Conservation (phyloP, 2,329 filamentous ascomycete species). For the Erysiphe pulchra region DNA sequence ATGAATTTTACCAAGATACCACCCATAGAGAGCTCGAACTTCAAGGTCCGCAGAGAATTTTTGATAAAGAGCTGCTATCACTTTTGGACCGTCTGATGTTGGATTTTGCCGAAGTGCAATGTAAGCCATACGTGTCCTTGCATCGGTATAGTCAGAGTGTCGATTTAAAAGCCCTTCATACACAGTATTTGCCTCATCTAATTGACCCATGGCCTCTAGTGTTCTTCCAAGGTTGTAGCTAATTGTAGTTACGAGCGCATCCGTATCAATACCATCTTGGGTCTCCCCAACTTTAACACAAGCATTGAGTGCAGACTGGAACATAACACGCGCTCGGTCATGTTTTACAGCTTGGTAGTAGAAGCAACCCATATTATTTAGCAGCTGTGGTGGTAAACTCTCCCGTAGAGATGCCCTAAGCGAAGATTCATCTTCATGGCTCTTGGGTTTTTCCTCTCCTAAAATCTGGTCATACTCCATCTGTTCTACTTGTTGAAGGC, state of each 20-base stretch:
- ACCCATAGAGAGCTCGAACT: constrained; percentile 77
- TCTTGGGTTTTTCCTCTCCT: constrained; percentile 37
- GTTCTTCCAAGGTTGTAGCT: constrained; percentile 89
- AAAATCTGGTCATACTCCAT: constrained; percentile 61
- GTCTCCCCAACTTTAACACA: constrained; percentile 61
- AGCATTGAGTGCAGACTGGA: constrained; percentile 73
- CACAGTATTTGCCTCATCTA: constrained; percentile 63
- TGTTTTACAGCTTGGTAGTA: constrained; percentile 71
- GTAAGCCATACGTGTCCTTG: constrained; percentile 67
- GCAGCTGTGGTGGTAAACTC: constrained; percentile 60
- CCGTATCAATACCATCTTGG: constrained; percentile 54
- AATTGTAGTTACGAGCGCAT: constrained; percentile 82
- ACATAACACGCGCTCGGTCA: constrained; percentile 57
- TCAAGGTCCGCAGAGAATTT: constrained; percentile 68
- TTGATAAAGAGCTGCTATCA: constrained; percentile 64
- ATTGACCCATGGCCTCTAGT: constrained; percentile 63
- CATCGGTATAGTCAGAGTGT: constrained; percentile 81
- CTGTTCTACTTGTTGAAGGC: constrained; percentile 75
- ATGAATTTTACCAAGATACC: constrained; percentile 64
- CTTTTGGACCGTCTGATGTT: constrained; percentile 64
- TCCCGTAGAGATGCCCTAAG: constrained; percentile 41
- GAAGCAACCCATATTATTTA: constrained; percentile 97
- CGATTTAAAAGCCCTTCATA: constrained; percentile 69
- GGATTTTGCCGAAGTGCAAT: constrained; percentile 63
- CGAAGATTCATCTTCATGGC: constrained; percentile 31